Percentiles rank a stretch among this genome's conserved stretches.
These are phyloP conservation scores for Saccharum spontaneum DNA, from an alignment of 176 grass and related monocot genomes.

Conservation along the genomic window DNA sequence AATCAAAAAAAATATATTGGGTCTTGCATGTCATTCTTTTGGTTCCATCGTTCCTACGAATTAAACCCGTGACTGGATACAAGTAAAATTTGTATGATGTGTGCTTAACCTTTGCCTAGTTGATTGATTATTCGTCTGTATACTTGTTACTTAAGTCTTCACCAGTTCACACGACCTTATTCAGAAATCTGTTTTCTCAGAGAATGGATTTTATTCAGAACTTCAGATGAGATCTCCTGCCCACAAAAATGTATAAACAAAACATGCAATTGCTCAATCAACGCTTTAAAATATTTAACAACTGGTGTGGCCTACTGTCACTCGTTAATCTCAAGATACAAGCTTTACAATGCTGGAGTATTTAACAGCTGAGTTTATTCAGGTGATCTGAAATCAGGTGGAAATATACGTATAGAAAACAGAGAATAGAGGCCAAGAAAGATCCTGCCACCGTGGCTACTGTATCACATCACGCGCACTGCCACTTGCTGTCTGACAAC, in stretches of 20 bases:
- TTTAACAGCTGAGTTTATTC: not conserved
- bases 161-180: not conserved
- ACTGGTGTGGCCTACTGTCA: no score
- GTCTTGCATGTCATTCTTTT: no score
- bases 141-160: not conserved
- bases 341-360: not conserved
- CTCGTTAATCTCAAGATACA: not conserved
- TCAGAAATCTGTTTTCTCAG: not conserved
- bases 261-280: not conserved
- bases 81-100: no score
- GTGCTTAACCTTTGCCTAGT: no score
- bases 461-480: not conserved
- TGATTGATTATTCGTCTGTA: not conserved
- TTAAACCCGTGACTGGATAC: no score
- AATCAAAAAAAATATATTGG: no score
- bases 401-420: not conserved
- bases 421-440: conserved; percentile 20
- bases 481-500: not conserved
- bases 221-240: not conserved
- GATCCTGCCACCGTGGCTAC: conserved; percentile 20
- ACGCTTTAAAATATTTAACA: not conserved
- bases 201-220: not conserved
- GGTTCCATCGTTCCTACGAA: no score
- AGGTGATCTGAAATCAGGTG: not conserved
- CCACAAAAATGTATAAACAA: not conserved